These are phyloP conservation scores for Kodamaea neixiangensis DNA, from an alignment of 805 yeast species.

Conservation along the genomic window DNA sequence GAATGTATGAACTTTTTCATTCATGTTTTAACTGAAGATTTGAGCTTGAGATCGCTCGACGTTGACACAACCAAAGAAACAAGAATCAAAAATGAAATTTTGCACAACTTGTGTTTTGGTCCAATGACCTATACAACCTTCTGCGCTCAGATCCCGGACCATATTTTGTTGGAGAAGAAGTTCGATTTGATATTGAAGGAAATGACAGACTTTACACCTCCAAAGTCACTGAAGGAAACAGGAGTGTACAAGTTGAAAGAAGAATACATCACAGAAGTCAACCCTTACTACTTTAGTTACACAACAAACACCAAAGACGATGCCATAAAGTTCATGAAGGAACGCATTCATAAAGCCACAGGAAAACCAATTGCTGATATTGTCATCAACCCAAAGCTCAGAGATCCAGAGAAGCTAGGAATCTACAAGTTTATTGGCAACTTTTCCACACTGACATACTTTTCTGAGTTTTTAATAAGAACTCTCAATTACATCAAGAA, in stretches of 20 bases:
- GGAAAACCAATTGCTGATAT: conserved; percentile 46
- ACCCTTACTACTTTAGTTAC: conserved; percentile 79
- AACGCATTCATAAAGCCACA: conserved; percentile 43
- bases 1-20: conserved; percentile 74
- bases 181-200: conserved; percentile 57
- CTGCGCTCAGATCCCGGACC: conserved; percentile 71
- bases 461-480: conserved; percentile 53
- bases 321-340: conserved; percentile 65
- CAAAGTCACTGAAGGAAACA: conserved; percentile 35
- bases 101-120: conserved; percentile 79
- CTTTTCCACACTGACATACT: conserved; percentile 54
- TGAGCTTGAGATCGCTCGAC: conserved; percentile 51
- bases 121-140: conserved; percentile 72
- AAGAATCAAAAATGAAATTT: conserved; percentile 66
- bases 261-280: conserved; percentile 32
- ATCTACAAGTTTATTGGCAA: conserved; percentile 47
- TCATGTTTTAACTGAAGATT: conserved; percentile 65
- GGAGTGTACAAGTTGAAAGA: conserved; percentile 42
- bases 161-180: conserved; percentile 65
- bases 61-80: conserved; percentile 51
- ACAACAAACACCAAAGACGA: conserved; percentile 80
- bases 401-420: conserved; percentile 33
- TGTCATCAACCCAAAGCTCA: conserved; percentile 56
- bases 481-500: conserved; percentile 43
- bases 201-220: conserved; percentile 34